Conservation (phyloP, 345 rosid genomes). For the Syzygium jambos region DNA sequence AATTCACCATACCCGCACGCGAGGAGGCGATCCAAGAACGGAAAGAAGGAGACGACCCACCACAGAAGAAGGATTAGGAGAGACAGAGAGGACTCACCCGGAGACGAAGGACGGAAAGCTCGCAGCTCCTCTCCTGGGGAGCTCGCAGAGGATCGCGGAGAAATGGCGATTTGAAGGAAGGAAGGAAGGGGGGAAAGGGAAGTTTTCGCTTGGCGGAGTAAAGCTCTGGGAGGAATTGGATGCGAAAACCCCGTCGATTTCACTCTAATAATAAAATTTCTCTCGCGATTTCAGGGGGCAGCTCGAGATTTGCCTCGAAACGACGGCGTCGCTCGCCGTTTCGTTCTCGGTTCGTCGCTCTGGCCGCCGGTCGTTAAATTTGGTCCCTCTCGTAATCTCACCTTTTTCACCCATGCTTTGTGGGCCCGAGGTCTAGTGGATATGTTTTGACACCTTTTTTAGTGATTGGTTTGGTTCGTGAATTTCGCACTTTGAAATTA, state of each 20-base stretch:
- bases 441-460: no score
- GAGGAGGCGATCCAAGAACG: background rate
- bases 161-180: background rate
- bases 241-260: background rate
- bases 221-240: background rate
- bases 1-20: background rate
- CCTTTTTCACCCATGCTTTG: no score
- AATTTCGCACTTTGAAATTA: no score
- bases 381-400: no score
- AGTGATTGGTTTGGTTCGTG: no score
- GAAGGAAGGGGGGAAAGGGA: background rate
- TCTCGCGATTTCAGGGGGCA: background rate
- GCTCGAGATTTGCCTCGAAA: background rate
- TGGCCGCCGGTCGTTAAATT: no score
- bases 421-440: no score
- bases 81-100: background rate
- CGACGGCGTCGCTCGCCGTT: background rate
- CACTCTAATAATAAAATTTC: background rate
- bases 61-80: background rate
- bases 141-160: background rate
- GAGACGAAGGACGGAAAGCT: background rate
- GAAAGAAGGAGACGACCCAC: background rate
- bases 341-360: no score
- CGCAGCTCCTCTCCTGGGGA: background rate
- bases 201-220: background rate